Evolutionary conservation across 2,329 filamentous ascomycete genomes (phyloP), one percentile per base, ranked within the genome.

Genomic region (Paracoccidioides brasiliensis): DNA sequence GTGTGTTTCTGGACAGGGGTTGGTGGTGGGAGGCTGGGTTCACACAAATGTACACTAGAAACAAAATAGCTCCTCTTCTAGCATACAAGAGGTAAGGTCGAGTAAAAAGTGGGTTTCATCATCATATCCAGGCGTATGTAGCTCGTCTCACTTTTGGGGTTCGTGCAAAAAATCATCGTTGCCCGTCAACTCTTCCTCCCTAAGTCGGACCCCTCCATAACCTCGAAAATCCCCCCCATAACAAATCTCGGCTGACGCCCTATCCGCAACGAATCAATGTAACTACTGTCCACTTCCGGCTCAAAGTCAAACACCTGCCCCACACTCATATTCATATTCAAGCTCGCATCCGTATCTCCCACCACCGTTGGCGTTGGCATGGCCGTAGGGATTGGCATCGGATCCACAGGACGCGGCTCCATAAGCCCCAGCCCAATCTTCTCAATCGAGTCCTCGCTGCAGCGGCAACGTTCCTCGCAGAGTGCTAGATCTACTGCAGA

Each of bases 171-270:
- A 10, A 14, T 45, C 43, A 9, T 10, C 15, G 22, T 5, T n/a
- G n/a, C n/a, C n/a, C n/a, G n/a, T n/a, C n/a, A n/a, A n/a, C n/a
- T n/a, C n/a, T n/a, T n/a, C n/a, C 37, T 22, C 15, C 22, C 35
- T 51, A 74, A 50, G 66, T 67, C 28, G 61, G 61, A 59, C 10
- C 70, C 71, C 57, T 75, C 73, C 71, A 76, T 70, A 37, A 75
- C 71, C 62, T 75, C 73, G 55, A 74, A 71, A 38, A 76, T 76
- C 7, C 73, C 73, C 14, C 73, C 73, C 68, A 76, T 71, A 30
- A 75, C 72, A 58, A 71, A 72, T 15, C 66, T 62, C 15, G 70
- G 70, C 58, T 66, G 66, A 41, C 58, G 57, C 32, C 32, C 57
- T 55, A 12, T 57, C 57, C 10, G 53, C 44, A 35, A 51, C 35